Evolutionary conservation across 257 asterid species (phyloP), one percentile per base, ranked within the genome.

Genomic region (Primulina tabacum): DNA sequence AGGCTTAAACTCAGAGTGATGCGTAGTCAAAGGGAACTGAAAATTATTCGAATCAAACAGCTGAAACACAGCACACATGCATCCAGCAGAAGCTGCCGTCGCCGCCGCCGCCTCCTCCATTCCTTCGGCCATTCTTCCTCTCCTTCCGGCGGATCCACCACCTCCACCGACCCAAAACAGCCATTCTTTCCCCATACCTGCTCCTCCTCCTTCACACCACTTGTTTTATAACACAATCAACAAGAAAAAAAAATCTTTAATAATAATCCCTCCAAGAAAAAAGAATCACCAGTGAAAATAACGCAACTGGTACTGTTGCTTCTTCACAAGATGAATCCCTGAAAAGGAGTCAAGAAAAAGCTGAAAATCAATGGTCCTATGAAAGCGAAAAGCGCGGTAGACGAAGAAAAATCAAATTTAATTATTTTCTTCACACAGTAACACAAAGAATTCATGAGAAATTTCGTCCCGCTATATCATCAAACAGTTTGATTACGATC

Each of bases 11-110:
- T 80, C 66, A 3, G 80, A 64, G 29, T 55, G 52, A 8, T 82
- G 88, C 24, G 84, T 87, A 75, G 82, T 76, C 72, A 86, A 53
- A 74, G 90, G 78, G 5, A 84, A 33, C 56, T 81, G 89, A 34
- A 85, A 78, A 17, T 74, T 87, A 11, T 89, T 84, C 75, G 85
- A 72, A 77, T 88, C 94, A 62, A 90, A 88, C 77, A 92, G 80
- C 43, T 92, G 92, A 61, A 90, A 77, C 47, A 88, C 90, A 67
- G 96, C 85, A 67, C 88, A 85, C 93, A 90, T 90, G 90, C 98
- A 92, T 1, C 98, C 98, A 60, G 81, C 63, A 8, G 92, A 57
- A 12, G 79, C 28, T 16, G 14, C 79, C 3, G 50, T 62, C 73
- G 1, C 70, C 8, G 56, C 76, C 21, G 28, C 30, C 72, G 2